Evolutionary conservation across 1,284 basidiomycete species (phyloP).

Genomic region (Irpex sp.): DNA sequence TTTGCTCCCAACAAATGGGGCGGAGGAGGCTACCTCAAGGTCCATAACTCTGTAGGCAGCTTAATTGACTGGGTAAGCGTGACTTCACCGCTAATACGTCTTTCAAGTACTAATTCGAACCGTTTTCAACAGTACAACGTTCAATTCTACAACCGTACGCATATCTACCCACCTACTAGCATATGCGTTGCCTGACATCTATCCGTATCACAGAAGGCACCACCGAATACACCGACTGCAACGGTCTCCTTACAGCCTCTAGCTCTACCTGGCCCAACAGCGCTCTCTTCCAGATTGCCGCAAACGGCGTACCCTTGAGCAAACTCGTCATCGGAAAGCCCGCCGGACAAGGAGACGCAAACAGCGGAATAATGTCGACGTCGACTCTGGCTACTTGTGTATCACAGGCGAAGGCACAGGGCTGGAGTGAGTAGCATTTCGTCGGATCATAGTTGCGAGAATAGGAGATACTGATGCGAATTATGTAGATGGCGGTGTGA

Average conservation of each 20-base stretch:
- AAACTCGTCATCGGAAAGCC: constrained; percentile 66
- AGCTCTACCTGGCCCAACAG: constrained; percentile 47
- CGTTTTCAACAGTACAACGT: constrained; percentile 37
- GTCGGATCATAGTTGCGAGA: constrained; percentile 1
- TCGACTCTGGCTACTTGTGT: constrained; percentile 52
- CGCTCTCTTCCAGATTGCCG: constrained; percentile 59
- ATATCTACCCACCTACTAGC: constrained; percentile 5
- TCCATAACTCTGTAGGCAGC: constrained; percentile 51
- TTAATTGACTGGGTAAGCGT: constrained; percentile 33
- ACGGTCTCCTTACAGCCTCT: constrained; percentile 47
- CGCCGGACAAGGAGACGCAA: constrained; percentile 46
- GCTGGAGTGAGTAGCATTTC: constrained; percentile 47
- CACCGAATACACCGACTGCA: constrained; percentile 55
- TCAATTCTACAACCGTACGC: constrained; percentile 64
- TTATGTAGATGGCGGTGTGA: constrained; percentile 45
- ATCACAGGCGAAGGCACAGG: constrained; percentile 45
- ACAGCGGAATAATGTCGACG: constrained; percentile 54
- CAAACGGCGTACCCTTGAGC: constrained; percentile 45
- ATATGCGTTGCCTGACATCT: too few species aligned
- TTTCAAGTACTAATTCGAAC: not conserved
- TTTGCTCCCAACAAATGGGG: constrained; percentile 47
- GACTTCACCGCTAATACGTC: not conserved
- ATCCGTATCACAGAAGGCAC: constrained; percentile 40
- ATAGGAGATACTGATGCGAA: not conserved
- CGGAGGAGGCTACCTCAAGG: constrained; percentile 58